phyloP scores from a whole-genome alignment of 1,284 basidiomycete species.

The Sphaerobolus stellatus region DNA sequence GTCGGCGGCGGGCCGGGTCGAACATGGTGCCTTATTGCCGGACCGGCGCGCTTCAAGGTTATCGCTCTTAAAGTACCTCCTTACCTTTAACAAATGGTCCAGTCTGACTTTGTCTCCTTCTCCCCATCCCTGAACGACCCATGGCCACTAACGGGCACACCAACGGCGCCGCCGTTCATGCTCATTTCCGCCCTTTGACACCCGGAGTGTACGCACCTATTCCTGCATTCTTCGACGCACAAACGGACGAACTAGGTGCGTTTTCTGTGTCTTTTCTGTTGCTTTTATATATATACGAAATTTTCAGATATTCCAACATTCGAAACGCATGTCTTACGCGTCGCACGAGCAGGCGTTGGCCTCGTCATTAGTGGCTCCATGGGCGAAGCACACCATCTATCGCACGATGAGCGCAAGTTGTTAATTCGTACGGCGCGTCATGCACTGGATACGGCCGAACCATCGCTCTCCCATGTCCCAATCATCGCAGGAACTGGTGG shows the following conservation, averaged over 20 bases:
- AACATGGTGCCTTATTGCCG: too few species aligned
- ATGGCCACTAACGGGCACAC: slow-evolving; percentile 42
- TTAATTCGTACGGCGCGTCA: slow-evolving; percentile 73
- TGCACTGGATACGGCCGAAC: slow-evolving; percentile 66
- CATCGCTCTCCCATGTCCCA: slow-evolving; percentile 51
- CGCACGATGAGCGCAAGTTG: slow-evolving; percentile 65
- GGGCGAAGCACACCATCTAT: slow-evolving; percentile 82
- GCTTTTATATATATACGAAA: neutral
- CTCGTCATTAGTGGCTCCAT: slow-evolving; percentile 83
- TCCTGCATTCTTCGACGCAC: slow-evolving; percentile 78
- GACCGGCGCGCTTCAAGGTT: too few species aligned
- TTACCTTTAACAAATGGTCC: too few species aligned
- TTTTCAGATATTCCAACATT: slow-evolving; percentile 68
- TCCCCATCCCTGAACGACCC: too few species aligned
- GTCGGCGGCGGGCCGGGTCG: too few species aligned
- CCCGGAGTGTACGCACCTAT: slow-evolving; percentile 84
- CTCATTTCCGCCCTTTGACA: slow-evolving; percentile 52
- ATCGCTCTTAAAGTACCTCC: too few species aligned
- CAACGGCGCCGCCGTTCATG: slow-evolving; percentile 25
- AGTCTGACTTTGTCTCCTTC: too few species aligned
- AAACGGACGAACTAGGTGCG: slow-evolving; percentile 78
- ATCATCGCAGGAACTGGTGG: slow-evolving; percentile 82
- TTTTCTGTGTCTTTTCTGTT: neutral
- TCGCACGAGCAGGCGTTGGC: slow-evolving; percentile 71
- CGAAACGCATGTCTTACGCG: slow-evolving; percentile 67